Evolutionary conservation across 2,329 filamentous ascomycete species (phyloP), one percentile per base, ranked within the genome.

Genomic region (Fusarium robinianum): DNA sequence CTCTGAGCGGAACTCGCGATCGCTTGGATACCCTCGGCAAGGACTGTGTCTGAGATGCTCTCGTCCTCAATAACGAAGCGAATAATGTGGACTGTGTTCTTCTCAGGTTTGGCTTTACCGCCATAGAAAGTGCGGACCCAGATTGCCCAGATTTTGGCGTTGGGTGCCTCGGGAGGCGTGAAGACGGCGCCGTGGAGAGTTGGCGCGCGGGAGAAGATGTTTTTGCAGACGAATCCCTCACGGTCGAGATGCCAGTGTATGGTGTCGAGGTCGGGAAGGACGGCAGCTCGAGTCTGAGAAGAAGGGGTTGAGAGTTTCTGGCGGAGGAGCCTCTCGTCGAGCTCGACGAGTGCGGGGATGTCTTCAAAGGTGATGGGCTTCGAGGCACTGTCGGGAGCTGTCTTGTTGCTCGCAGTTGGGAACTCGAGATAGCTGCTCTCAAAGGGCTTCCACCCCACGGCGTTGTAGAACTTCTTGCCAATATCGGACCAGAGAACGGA

Each of bases 401-500:
- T 51, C 5, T 58, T 55, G 43, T 70, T 46, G 30, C 65, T 59
- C 15, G 44, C 43, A 8, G 55, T 60, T 3, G 65, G 69, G 42
- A 95, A 78, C 21, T 78, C 75, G 29, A 95, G 74, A 64, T 96
- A 90, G 1, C 78, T 75, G 46, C 88, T 92, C 14, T 79, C 75
- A 58, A 86, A 91, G 0, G 83, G 77, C 34, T 81, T 76, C 91
- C 91, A 96, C 31, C 90, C 90, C 52, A 82, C 76, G 21, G 74
- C 76, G 4, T 85, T 80, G 69, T 96, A 96, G 68, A 90, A 96
- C 25, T 73, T 72, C 73, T 89, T 87, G 14, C 91, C 89, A 53
- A 95, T 90, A 60, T 95, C 89, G 7, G 90, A 95, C 68, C 84
- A 96, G 7, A 96, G 75, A 6, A 95, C 79, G 1, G 88, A 91